These are phyloP conservation scores for Rubus idaeus DNA, from an alignment of 306 rosid species.

Conservation along the genomic window DNA sequence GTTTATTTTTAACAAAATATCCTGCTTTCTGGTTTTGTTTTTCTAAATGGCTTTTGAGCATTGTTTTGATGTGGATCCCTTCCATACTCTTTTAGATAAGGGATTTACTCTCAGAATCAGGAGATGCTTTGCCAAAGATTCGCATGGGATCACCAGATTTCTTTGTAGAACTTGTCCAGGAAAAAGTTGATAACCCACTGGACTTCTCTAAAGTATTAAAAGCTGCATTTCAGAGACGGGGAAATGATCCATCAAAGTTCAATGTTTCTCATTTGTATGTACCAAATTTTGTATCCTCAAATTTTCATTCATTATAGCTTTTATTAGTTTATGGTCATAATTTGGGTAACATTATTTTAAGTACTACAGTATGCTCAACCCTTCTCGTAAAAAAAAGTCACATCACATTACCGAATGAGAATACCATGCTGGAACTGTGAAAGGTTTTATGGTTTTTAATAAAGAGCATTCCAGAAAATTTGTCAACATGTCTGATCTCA, in stretches of 20 bases:
- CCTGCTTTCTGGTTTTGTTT: constrained; percentile 13
- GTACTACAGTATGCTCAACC: constrained; percentile 10
- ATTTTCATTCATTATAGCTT: constrained; percentile 18
- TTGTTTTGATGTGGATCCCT: constrained; percentile 33
- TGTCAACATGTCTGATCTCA: too few species aligned
- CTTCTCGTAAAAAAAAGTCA: not conserved
- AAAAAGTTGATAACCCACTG: constrained; percentile 79
- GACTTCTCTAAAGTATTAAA: constrained; percentile 74
- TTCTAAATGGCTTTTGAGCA: constrained; percentile 15
- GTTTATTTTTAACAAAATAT: constrained; percentile 12
- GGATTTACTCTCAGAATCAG: constrained; percentile 73
- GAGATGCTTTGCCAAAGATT: constrained; percentile 56
- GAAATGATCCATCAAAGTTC: constrained; percentile 59
- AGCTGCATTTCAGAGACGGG: constrained; percentile 70
- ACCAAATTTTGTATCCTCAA: constrained; percentile 35
- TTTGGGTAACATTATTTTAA: constrained; percentile 16
- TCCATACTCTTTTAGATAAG: constrained; percentile 57
- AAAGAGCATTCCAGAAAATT: too few species aligned
- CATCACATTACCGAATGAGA: constrained; percentile 2
- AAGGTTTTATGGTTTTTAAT: not conserved
- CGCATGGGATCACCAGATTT: constrained; percentile 61
- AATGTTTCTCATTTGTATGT: constrained; percentile 89
- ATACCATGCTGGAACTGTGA: not conserved
- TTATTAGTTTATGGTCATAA: constrained; percentile 12
- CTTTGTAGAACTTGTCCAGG: constrained; percentile 69